Conservation (phyloP, 306 rosid species). For the Crotalaria pallida region DNA sequence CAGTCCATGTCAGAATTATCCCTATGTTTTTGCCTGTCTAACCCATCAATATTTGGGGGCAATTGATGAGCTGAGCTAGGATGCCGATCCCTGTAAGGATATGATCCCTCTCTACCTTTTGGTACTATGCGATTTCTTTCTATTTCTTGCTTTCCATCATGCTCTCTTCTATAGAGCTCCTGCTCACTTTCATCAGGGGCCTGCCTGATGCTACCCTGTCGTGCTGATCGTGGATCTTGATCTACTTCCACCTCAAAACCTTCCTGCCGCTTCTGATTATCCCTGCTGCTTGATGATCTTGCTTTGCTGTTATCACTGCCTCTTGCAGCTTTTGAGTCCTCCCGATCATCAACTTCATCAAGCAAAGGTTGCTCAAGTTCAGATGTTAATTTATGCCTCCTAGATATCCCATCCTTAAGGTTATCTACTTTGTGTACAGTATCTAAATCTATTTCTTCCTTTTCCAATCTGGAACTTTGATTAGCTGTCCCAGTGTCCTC, state of each 20-base stretch:
- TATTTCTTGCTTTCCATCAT: conserved; percentile 58
- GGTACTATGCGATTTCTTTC: conserved; percentile 52
- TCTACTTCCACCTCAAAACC: conserved; percentile 86
- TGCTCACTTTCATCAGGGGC: conserved; percentile 61
- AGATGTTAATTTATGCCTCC: conserved; percentile 43
- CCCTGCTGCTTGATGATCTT: conserved; percentile 90
- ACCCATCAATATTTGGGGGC: conserved; percentile 62
- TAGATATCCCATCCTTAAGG: conserved; percentile 38
- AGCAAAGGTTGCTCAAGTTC: conserved; percentile 50
- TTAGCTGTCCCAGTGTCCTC: conserved; percentile 53
- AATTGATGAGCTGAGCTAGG: conserved; percentile 55
- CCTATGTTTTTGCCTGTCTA: conserved; percentile 76
- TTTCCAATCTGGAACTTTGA: conserved; percentile 54
- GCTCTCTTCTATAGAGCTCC: conserved; percentile 50
- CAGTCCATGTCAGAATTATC: conserved; percentile 66
- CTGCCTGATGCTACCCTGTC: conserved; percentile 40
- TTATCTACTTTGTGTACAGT: conserved; percentile 24
- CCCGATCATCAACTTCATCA: conserved; percentile 63
- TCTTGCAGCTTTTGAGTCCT: conserved; percentile 83
- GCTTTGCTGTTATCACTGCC: conserved; percentile 98
- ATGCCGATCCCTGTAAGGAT: conserved; percentile 68
- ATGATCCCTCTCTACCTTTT: conserved; percentile 65
- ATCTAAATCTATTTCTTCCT: conserved; percentile 41
- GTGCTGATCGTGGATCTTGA: conserved; percentile 66
- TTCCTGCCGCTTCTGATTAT: conserved; percentile 64